Percentiles rank a stretch among this genome's conserved stretches.
phyloP scores from a whole-genome alignment of 345 rosid genomes.

The Sisymbrium altissimum region DNA sequence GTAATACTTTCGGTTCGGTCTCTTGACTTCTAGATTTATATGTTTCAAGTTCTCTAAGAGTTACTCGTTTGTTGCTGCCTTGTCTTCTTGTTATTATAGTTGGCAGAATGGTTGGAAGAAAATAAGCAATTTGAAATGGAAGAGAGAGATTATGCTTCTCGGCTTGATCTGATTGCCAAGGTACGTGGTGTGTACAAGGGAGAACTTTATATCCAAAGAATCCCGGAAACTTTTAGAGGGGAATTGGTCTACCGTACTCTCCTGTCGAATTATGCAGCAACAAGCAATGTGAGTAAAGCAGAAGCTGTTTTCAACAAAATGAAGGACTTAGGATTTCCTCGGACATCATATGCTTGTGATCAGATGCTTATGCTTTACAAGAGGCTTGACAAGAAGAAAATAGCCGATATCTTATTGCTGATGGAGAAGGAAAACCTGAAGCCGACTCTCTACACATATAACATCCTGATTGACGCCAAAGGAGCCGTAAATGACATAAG shows the following conservation, averaged over 20 bases:
- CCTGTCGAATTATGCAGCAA: conserved; percentile 50
- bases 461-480: conserved; percentile 65
- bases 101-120: conserved; percentile 82
- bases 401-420: conserved; percentile 65
- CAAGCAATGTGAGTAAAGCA: conserved; percentile 54
- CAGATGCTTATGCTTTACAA: conserved; percentile 83
- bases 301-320: conserved; percentile 83
- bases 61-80: not conserved
- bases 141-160: conserved; percentile 80
- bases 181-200: conserved; percentile 59
- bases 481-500: conserved; percentile 59
- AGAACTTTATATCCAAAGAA: conserved; percentile 48
- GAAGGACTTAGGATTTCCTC: conserved; percentile 69
- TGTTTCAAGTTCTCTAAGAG: not conserved
- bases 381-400: conserved; percentile 79
- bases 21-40: not conserved
- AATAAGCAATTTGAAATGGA: conserved; percentile 44
- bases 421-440: conserved; percentile 91
- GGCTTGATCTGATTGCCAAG: conserved; percentile 77
- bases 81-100: conserved; percentile 40
- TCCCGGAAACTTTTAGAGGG: conserved; percentile 66
- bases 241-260: conserved; percentile 72
- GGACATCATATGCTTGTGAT: conserved; percentile 69
- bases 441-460: conserved; percentile 65
- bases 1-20: not conserved